Evolutionary conservation across 495 filamentous ascomycete genomes (phyloP), one percentile per base, ranked within the genome.

Genomic region (Aspergillus haitiensis): DNA sequence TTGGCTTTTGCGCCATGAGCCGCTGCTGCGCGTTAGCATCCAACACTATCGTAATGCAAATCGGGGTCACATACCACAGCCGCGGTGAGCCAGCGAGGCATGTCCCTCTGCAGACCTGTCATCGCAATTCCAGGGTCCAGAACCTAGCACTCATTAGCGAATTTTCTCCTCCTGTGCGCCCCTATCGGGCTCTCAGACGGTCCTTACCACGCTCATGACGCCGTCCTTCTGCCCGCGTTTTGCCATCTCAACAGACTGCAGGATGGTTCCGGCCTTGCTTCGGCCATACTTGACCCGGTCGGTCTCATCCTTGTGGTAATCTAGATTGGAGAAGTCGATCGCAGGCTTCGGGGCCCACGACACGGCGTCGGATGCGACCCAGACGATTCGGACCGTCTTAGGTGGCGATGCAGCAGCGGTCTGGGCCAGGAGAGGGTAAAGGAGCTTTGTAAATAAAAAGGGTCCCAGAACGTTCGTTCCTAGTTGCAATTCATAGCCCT

Each of bases 401-500:
- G 27, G 11, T 7, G 53, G 53, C 11, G 53, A 5, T 2, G 11
- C 3, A 1, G 18, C 13, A 4, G 53, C 53, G 9, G 53, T 55
- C 27, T 46, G 39, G 1, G 40, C 53, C 21, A 51, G 48, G 33
- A 32, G 13, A 0, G 82, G 80, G 1, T 67, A 69, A 3, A 86
- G 79, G 16, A 76, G 56, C 10, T 70, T 55, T 7, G 75, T 81
- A 32, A 83, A 68, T 13, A 83, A 68, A 58, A 73, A 81, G 11
- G 75, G 80, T 2, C 74, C 81, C 1, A 83, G 66, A 55, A 72
- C 75, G 57, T 84, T 83, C 4, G 76, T 80, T 8, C 67, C 74
- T 16, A 80, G 65, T 55, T 81, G 72, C 3, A 81, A 60, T 46
- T 83, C 82, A 61, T 76, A 68, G 27, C 72, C 74, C 59, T 59